Evolutionary conservation across 371 early-diverging fungal genomes (phyloP).

Genomic region (Zopfochytrium polystomum): DNA sequence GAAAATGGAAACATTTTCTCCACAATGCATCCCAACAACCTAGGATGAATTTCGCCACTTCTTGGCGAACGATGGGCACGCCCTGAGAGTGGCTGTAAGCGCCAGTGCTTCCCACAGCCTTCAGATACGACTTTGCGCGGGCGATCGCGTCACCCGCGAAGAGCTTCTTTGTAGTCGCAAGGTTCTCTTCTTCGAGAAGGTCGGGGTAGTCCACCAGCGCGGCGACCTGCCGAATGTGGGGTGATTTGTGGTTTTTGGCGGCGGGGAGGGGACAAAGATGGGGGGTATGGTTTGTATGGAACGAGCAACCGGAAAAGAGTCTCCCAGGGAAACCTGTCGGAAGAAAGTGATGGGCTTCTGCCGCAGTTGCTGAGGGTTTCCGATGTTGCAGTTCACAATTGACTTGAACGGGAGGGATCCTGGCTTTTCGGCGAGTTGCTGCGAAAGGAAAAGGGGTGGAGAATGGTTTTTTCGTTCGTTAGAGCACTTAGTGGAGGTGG

Average conservation of each 20-base stretch:
- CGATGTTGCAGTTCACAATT: constrained; percentile 92
- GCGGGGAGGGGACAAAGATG: constrained; percentile 5
- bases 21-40: constrained; percentile 25
- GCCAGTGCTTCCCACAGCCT: constrained; percentile 58
- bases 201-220: constrained; percentile 85
- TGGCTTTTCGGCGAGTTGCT: constrained; percentile 52
- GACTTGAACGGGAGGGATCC: constrained; percentile 66
- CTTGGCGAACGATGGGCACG: constrained; percentile 72
- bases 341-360: constrained; percentile 96
- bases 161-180: constrained; percentile 48
- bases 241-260: too few species aligned
- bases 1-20: not conserved
- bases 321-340: too few species aligned
- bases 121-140: constrained; percentile 71
- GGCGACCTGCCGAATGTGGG: constrained; percentile 75
- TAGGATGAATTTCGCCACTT: constrained; percentile 80
- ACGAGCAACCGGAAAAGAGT: too few species aligned
- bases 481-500: not conserved
- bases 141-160: constrained; percentile 81
- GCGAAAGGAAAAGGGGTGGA: not conserved
- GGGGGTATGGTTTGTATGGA: not conserved
- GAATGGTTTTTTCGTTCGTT: not conserved
- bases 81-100: constrained; percentile 96
- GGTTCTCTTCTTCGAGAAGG: constrained; percentile 54
- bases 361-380: constrained; percentile 93